phyloP scores from a whole-genome alignment of 306 rosid species.

The Herpetospermum pedunculosum region DNA sequence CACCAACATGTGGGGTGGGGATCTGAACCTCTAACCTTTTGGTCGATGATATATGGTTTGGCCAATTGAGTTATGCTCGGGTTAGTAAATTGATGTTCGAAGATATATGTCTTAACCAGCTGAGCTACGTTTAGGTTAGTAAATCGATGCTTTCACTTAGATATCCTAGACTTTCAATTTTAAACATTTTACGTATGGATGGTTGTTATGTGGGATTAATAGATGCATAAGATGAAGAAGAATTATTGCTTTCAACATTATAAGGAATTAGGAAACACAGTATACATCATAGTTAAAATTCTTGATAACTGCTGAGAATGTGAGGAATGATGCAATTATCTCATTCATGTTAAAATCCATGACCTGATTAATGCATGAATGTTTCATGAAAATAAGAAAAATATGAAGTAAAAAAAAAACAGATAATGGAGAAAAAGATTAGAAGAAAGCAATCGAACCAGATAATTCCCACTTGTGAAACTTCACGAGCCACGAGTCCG shows the following conservation, averaged over 20 bases:
- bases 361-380: neutral
- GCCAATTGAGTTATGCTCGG: no score
- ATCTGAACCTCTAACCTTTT: no score
- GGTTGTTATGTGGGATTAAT: neutral
- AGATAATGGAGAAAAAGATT: neutral
- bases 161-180: no score
- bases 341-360: neutral
- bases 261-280: neutral
- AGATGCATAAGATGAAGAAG: neutral
- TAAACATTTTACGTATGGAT: no score
- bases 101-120: no score
- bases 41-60: no score
- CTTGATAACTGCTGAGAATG: neutral
- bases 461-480: slow-evolving; percentile 58
- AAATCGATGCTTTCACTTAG: no score
- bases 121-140: no score
- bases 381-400: neutral
- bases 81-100: no score
- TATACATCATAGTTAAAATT: neutral
- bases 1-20: no score
- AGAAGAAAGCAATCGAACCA: slow-evolving; percentile 27
- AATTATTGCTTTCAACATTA: neutral
- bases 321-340: neutral
- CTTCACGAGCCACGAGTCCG: slow-evolving; percentile 61
- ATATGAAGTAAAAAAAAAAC: neutral